These are phyloP conservation scores for Domatiomyces globalis DNA, from an alignment of 2,329 filamentous ascomycete species.

Conservation along the genomic window DNA sequence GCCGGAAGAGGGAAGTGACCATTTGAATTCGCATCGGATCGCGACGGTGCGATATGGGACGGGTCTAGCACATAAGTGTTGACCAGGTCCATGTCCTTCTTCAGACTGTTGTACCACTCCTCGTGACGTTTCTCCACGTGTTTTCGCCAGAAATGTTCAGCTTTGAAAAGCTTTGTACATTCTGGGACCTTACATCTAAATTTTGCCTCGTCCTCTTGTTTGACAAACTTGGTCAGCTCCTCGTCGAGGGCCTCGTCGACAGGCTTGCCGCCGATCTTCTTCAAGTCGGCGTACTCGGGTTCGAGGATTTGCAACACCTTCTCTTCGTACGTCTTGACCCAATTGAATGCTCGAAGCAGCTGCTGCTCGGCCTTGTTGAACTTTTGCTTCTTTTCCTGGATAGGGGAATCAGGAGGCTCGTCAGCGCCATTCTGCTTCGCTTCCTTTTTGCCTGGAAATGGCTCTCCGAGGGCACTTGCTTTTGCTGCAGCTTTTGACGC, in stretches of 20 bases:
- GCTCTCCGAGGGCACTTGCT: conserved; percentile 67
- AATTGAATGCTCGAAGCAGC: conserved; percentile 87
- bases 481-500: conserved; percentile 71
- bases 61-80: conserved; percentile 93
- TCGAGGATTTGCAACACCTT: conserved; percentile 89
- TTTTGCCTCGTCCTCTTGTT: conserved; percentile 95
- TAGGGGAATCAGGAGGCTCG: conserved; percentile 51
- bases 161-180: conserved; percentile 94
- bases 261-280: conserved; percentile 79
- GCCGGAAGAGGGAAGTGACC: conserved; percentile 80
- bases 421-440: conserved; percentile 46
- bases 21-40: conserved; percentile 88
- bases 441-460: conserved; percentile 70
- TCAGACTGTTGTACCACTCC: conserved; percentile 70
- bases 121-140: conserved; percentile 90
- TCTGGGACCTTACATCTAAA: conserved; percentile 94
- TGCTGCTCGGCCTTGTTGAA: conserved; percentile 76
- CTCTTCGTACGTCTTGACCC: conserved; percentile 97
- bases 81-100: conserved; percentile 74
- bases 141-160: conserved; percentile 93
- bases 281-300: conserved; percentile 71
- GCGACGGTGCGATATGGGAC: conserved; percentile 81
- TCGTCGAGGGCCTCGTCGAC: conserved; percentile 76
- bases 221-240: conserved; percentile 74
- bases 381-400: conserved; percentile 53